Evolutionary conservation across 441 rosid species (phyloP).

Genomic region (Eutrema salsugineum): DNA sequence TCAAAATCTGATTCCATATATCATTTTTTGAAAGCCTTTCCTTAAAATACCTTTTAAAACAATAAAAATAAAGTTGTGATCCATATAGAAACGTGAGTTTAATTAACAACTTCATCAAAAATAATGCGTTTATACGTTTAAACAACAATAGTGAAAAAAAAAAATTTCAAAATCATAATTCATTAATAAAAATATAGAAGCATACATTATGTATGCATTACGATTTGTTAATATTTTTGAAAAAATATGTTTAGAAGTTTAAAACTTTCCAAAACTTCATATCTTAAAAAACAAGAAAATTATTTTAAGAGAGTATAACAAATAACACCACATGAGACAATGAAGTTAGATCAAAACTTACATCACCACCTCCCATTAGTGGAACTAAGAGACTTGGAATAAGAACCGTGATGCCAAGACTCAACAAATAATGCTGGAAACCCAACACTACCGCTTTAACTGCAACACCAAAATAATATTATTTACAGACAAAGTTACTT

Average conservation of each 20-base stretch:
- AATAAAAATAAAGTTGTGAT: neutral
- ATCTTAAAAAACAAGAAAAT: neutral
- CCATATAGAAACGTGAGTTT: neutral
- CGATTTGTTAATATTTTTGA: neutral
- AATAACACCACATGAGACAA: neutral
- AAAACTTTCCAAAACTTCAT: neutral
- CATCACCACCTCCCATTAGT: constrained; percentile 77
- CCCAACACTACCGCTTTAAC: constrained; percentile 67
- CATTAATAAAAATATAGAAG: neutral
- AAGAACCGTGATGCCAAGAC: constrained; percentile 65
- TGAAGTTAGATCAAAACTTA: constrained; percentile 28
- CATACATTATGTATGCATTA: neutral
- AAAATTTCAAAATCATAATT: neutral
- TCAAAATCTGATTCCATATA: no score
- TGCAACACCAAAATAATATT: constrained; percentile 32
- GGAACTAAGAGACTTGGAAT: constrained; percentile 73
- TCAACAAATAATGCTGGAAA: constrained; percentile 70
- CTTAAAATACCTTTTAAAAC: neutral
- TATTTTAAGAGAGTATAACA: neutral
- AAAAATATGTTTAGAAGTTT: neutral
- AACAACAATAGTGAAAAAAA: neutral
- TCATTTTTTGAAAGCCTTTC: neutral
- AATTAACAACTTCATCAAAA: neutral
- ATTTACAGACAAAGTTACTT: neutral
- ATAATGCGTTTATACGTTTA: neutral